Conservation (phyloP, 495 filamentous ascomycete genomes). For the Lasiosphaeris hirsuta region DNA sequence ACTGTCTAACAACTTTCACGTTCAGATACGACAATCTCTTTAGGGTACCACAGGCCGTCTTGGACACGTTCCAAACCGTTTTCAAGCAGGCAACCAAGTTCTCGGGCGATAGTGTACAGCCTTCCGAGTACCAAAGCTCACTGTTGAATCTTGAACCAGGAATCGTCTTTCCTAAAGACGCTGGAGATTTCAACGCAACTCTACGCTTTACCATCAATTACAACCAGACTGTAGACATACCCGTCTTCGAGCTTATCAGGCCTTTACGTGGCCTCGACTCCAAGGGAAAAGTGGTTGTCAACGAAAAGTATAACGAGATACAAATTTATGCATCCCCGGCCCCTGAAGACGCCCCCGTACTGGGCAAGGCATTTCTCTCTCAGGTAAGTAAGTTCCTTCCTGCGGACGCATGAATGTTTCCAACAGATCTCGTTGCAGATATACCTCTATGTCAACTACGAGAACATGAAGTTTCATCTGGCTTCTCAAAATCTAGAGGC, state of each 20-base stretch:
- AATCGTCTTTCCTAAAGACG: slow-evolving; percentile 12
- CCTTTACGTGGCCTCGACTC: slow-evolving; percentile 15
- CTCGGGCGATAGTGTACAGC: background rate
- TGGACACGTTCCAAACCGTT: background rate
- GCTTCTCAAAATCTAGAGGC: slow-evolving; percentile 7
- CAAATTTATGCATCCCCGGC: slow-evolving; percentile 14
- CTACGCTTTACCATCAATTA: slow-evolving; percentile 16
- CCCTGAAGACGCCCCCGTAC: slow-evolving; percentile 10
- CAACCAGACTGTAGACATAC: slow-evolving; percentile 12
- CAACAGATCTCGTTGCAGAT: background rate
- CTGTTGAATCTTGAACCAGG: slow-evolving; percentile 21
- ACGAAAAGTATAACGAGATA: slow-evolving; percentile 14
- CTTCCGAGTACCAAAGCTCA: slow-evolving; percentile 8
- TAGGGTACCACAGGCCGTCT: slow-evolving; percentile 4
- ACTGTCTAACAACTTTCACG: background rate
- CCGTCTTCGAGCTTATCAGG: slow-evolving; percentile 12
- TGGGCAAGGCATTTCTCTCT: slow-evolving; percentile 22
- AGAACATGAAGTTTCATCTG: slow-evolving; percentile 11
- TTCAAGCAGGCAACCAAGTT: background rate
- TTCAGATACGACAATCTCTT: slow-evolving; percentile 25
- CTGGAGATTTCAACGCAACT: slow-evolving; percentile 14
- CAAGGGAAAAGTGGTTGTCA: slow-evolving; percentile 1
- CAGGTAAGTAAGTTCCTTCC: background rate
- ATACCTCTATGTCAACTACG: slow-evolving; percentile 21
- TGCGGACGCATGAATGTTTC: background rate